Conservation (phyloP, 2,329 filamentous ascomycete species). For the Zalaria sp. region DNA sequence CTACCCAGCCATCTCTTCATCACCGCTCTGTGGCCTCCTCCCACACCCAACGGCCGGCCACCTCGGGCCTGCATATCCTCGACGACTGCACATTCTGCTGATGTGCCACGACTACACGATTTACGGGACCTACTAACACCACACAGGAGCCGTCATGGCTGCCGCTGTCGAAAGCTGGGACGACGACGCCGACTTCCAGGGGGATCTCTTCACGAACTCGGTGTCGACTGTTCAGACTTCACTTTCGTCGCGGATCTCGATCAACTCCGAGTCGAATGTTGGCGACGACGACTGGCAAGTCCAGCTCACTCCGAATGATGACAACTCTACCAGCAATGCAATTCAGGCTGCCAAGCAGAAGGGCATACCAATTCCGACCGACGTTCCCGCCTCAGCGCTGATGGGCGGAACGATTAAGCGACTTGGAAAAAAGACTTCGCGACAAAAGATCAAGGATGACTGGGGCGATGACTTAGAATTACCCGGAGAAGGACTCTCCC, state of each 20-base stretch:
- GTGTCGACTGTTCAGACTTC: slow-evolving; percentile 55
- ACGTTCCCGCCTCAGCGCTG: slow-evolving; percentile 76
- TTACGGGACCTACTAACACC: not conserved
- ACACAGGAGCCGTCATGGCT: slow-evolving; percentile 33
- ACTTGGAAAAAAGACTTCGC: slow-evolving; percentile 45
- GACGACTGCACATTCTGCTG: too few species aligned
- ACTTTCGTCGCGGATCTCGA: slow-evolving; percentile 67
- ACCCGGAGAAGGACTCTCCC: slow-evolving; percentile 23
- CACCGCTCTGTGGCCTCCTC: too few species aligned
- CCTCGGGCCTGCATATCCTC: not conserved
- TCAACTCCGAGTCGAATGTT: slow-evolving; percentile 62
- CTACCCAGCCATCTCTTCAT: too few species aligned
- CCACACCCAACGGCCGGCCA: not conserved
- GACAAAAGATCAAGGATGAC: slow-evolving; percentile 32
- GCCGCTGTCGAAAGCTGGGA: slow-evolving; percentile 56
- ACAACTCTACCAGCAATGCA: slow-evolving; percentile 68
- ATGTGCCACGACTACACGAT: too few species aligned
- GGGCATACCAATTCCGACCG: slow-evolving; percentile 79
- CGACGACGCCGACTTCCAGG: slow-evolving; percentile 35
- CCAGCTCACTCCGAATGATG: slow-evolving; percentile 70
- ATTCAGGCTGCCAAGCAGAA: slow-evolving; percentile 77
- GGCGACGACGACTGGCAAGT: slow-evolving; percentile 84
- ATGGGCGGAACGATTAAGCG: slow-evolving; percentile 88
- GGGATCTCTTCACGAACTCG: slow-evolving; percentile 62
- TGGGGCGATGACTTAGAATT: slow-evolving; percentile 38